Percentiles rank a stretch among this genome's conserved stretches.
Evolutionary conservation across 2,329 filamentous ascomycete species (phyloP).

Genomic region (Aspergillus costaricaensis): DNA sequence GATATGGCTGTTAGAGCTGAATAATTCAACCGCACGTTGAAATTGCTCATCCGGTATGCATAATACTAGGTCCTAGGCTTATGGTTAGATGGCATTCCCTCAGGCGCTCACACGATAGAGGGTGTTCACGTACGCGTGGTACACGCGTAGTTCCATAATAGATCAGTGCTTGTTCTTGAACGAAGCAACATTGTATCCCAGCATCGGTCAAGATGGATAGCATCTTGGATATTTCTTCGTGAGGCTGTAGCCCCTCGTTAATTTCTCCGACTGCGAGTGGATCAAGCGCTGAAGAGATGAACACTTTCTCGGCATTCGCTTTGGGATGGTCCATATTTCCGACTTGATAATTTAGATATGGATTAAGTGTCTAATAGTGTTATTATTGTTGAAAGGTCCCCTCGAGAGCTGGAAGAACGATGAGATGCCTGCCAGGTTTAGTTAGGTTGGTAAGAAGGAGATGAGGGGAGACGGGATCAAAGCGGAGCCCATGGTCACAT

Average conservation of each 20-base stretch:
- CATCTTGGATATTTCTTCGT: constrained; percentile 12
- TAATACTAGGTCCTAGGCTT: constrained; percentile 14
- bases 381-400: no score
- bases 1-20: constrained; percentile 13
- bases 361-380: no score
- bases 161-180: constrained; percentile 16
- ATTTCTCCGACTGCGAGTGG: not conserved
- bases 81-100: not conserved
- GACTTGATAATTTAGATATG: no score
- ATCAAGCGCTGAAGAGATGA: not conserved
- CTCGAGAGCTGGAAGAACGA: no score
- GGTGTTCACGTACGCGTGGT: constrained; percentile 9
- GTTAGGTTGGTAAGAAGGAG: no score
- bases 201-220: constrained; percentile 13
- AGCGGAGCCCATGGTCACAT: no score
- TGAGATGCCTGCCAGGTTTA: no score
- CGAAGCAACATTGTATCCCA: constrained; percentile 16
- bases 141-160: constrained; percentile 18
- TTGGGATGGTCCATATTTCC: not conserved
- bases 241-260: not conserved
- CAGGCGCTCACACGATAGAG: not conserved
- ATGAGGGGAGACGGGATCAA: no score
- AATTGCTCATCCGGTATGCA: constrained; percentile 16
- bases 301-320: not conserved
- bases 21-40: constrained; percentile 14